Percentiles rank a stretch among this genome's conserved stretches.
These are phyloP conservation scores for Pterocarpus santalinus DNA, from an alignment of 306 rosid species.

Conservation along the genomic window DNA sequence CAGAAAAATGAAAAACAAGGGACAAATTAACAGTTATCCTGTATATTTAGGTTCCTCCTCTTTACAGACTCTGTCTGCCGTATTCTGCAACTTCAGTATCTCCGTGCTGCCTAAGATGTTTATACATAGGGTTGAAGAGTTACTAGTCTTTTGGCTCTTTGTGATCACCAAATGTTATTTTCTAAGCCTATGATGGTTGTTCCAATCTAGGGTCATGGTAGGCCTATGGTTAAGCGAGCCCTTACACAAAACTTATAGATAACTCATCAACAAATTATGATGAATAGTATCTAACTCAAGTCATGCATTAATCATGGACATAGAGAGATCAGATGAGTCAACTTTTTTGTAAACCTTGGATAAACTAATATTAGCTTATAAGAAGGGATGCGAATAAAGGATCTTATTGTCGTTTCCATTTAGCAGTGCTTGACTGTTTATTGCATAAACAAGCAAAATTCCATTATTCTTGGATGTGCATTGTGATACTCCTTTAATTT, in stretches of 20 bases:
- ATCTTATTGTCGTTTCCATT: neutral
- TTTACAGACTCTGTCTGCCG: neutral
- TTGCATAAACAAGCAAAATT: neutral
- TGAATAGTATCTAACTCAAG: too few relatives aligned
- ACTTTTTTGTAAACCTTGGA: neutral
- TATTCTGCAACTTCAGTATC: neutral
- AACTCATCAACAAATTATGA: too few relatives aligned
- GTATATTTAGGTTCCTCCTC: neutral
- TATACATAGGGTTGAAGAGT: neutral
- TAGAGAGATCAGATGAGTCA: too few relatives aligned
- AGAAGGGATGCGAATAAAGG: neutral
- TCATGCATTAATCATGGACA: too few relatives aligned
- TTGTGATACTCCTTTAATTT: too few relatives aligned
- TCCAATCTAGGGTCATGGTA: too few relatives aligned
- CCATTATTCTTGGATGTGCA: neutral
- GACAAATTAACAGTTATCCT: neutral
- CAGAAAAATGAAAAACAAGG: neutral
- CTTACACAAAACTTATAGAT: too few relatives aligned
- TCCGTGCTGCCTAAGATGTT: slow-evolving; percentile 8
- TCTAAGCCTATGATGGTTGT: too few relatives aligned
- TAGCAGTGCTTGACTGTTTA: neutral
- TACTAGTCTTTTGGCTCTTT: neutral
- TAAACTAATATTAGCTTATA: neutral
- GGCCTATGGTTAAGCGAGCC: too few relatives aligned
- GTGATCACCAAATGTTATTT: too few relatives aligned